Percentiles rank a stretch among this genome's conserved stretches.
These are phyloP conservation scores for Ulota crispa DNA, from an alignment of 225 moss, liverwort and hornwort genomes.

Conservation along the genomic window DNA sequence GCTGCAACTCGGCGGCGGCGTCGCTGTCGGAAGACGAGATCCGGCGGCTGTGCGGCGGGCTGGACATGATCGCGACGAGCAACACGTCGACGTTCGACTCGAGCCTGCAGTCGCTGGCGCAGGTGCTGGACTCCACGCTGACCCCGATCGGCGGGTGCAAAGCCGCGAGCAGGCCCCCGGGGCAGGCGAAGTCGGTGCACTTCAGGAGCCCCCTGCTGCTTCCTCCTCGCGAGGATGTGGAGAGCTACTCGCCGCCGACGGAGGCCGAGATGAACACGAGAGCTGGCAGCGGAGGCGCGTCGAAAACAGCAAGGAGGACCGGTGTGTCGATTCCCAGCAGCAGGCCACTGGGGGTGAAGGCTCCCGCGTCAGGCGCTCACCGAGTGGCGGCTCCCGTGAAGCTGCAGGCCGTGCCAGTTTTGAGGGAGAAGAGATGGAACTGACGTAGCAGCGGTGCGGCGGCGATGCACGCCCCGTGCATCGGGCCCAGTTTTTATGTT, in stretches of 20 bases:
- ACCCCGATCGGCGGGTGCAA: conserved; percentile 27
- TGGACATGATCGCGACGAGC: conserved; percentile 52
- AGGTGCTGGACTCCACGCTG: conserved; percentile 42
- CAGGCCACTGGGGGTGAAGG: conserved; percentile 22
- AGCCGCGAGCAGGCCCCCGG: background rate
- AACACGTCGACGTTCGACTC: conserved; percentile 49
- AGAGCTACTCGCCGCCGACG: conserved; percentile 8
- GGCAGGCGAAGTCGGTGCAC: conserved; percentile 48
- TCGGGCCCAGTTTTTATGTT: background rate
- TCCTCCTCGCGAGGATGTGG: conserved; percentile 49
- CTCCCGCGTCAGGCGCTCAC: conserved; percentile 15
- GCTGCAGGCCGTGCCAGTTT: conserved; percentile 27
- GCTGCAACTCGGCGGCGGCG: conserved; percentile 40
- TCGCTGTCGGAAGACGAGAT: conserved; percentile 57
- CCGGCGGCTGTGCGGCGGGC: conserved; percentile 44
- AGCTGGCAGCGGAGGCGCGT: background rate
- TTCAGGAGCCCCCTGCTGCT: conserved; percentile 54
- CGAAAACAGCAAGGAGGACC: conserved; percentile 22
- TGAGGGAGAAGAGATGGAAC: conserved; percentile 64
- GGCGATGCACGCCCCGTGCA: conserved; percentile 45
- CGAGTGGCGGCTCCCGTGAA: conserved; percentile 37
- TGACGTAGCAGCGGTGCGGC: background rate
- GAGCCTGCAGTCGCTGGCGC: conserved; percentile 49
- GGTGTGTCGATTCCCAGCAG: background rate
- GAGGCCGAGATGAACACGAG: conserved; percentile 22